Percentiles rank a stretch among this genome's conserved stretches.
Conservation (phyloP, 805 yeast species). For the Metschnikowia sp. region DNA sequence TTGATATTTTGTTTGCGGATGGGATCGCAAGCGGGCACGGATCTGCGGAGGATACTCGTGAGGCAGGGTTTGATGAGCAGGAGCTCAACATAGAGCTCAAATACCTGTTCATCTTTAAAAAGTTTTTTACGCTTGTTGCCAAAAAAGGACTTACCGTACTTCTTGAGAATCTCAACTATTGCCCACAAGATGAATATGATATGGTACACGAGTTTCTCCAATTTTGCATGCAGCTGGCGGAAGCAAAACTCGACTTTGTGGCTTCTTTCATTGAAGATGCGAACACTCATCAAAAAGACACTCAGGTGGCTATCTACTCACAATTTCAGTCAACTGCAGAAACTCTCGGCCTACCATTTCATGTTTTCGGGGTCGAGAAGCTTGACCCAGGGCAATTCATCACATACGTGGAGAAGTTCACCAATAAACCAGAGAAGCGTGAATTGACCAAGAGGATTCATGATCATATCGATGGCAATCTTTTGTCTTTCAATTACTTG, state of each 20-base stretch:
- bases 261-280: background rate
- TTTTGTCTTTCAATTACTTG: slow-evolving; percentile 14
- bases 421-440: background rate
- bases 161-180: slow-evolving; percentile 47
- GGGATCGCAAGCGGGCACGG: slow-evolving; percentile 2
- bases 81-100: slow-evolving; percentile 34
- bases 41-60: slow-evolving; percentile 1
- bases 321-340: slow-evolving; percentile 1
- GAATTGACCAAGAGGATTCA: slow-evolving; percentile 5
- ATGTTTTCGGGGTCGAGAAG: slow-evolving; percentile 12
- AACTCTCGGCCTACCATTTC: slow-evolving; percentile 6
- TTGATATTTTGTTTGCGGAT: slow-evolving; percentile 8
- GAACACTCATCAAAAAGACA: background rate
- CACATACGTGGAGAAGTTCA: slow-evolving; percentile 6
- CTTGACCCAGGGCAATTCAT: slow-evolving; percentile 7
- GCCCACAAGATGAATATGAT: slow-evolving; percentile 30
- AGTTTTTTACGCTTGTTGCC: slow-evolving; percentile 40
- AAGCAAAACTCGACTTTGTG: slow-evolving; percentile 1
- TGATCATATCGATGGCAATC: slow-evolving; percentile 18
- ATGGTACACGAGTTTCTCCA: slow-evolving; percentile 28
- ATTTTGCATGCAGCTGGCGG: slow-evolving; percentile 9
- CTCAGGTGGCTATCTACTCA: background rate
- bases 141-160: slow-evolving; percentile 42
- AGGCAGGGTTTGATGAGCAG: slow-evolving; percentile 17
- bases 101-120: slow-evolving; percentile 41